These are phyloP conservation scores for Venturia pyrina DNA, from an alignment of 2,329 filamentous ascomycete genomes.

Conservation along the genomic window DNA sequence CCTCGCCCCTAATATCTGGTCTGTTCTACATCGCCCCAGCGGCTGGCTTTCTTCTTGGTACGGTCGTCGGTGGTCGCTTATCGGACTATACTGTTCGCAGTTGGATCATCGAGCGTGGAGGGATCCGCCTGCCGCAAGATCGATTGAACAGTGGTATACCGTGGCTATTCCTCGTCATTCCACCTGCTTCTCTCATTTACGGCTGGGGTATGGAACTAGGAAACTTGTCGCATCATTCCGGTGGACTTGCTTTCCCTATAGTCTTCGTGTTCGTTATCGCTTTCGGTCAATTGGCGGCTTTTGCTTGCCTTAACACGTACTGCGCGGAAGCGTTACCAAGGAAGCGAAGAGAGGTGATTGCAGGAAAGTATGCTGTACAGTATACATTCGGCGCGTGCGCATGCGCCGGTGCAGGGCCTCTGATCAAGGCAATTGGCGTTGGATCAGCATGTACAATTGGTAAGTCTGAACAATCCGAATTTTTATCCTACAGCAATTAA, in stretches of 20 bases:
- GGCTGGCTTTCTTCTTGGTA: conserved; percentile 17
- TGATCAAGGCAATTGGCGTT: conserved; percentile 22
- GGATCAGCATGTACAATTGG: conserved; percentile 17
- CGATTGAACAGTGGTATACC: conserved; percentile 18
- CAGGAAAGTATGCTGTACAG: conserved; percentile 25
- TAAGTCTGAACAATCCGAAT: not conserved
- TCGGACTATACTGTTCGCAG: conserved; percentile 17
- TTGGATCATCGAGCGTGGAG: conserved; percentile 14
- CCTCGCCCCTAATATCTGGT: conserved; percentile 15
- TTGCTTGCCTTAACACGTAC: conserved; percentile 32
- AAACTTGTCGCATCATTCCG: conserved; percentile 16
- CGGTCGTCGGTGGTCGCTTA: conserved; percentile 17
- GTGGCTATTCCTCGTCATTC: conserved; percentile 24
- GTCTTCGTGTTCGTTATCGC: conserved; percentile 26
- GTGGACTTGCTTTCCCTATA: conserved; percentile 27
- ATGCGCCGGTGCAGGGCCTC: conserved; percentile 20
- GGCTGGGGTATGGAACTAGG: conserved; percentile 27
- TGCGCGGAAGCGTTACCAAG: conserved; percentile 23
- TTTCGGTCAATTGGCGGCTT: conserved; percentile 28
- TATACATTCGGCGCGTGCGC: conserved; percentile 20
- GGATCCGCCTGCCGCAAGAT: conserved; percentile 19
- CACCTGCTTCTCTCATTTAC: conserved; percentile 24
- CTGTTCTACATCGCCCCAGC: conserved; percentile 19
- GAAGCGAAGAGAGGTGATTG: conserved; percentile 20
- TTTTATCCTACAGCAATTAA: not conserved